Percentiles rank a stretch among this genome's conserved stretches.
Conservation (phyloP, 2,329 filamentous ascomycete genomes). For the Periconia sp. region DNA sequence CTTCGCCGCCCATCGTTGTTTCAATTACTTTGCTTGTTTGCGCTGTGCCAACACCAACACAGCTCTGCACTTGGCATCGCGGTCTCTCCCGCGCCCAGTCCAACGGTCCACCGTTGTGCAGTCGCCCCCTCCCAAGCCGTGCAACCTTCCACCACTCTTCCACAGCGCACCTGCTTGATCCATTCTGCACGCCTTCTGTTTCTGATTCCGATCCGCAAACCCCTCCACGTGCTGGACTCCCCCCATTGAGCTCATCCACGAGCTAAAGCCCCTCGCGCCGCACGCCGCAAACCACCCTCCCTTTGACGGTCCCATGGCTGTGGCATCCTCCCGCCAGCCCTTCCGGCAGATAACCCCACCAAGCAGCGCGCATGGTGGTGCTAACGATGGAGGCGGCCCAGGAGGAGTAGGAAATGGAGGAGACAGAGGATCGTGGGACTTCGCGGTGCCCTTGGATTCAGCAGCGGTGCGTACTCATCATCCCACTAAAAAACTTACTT, state of each 20-base stretch:
- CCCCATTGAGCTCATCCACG: neutral
- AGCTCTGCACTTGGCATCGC: neutral
- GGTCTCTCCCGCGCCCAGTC: neutral
- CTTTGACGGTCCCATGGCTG: constrained; percentile 30
- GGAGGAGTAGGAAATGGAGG: neutral
- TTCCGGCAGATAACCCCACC: constrained; percentile 43
- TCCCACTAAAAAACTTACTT: neutral
- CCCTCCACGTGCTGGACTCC: neutral
- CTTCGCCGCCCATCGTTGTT: neutral
- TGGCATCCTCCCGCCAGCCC: constrained; percentile 32
- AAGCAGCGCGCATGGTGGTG: constrained; percentile 42
- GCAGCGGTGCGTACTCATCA: constrained; percentile 31
- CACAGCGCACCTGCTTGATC: neutral
- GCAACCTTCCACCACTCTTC: constrained; percentile 8
- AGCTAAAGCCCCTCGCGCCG: too few relatives aligned
- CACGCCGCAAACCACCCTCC: neutral
- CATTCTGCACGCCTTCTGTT: constrained; percentile 6
- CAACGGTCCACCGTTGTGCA: constrained; percentile 4
- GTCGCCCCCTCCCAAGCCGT: constrained; percentile 9
- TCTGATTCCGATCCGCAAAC: constrained; percentile 9
- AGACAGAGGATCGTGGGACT: constrained; percentile 38
- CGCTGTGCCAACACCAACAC: constrained; percentile 7
- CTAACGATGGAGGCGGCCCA: neutral
- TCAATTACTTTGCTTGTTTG: neutral
- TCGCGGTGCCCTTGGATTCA: constrained; percentile 41